These are phyloP conservation scores for Paulinella micropora DNA, from an alignment of 78 protist genomes.

Conservation along the genomic window DNA sequence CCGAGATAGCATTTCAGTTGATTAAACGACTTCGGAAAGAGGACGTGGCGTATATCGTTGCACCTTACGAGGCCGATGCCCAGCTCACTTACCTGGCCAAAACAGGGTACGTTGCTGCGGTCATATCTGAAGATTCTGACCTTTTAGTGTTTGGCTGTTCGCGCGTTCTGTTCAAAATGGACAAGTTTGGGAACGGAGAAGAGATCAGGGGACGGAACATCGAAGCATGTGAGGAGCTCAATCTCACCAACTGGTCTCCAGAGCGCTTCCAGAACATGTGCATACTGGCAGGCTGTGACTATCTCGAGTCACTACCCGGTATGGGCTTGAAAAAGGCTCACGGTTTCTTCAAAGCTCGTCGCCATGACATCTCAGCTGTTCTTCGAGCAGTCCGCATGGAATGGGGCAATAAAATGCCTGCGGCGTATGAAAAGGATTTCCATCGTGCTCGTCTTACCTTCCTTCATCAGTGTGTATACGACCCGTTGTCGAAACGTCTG, in stretches of 20 bases:
- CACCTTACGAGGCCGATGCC: constrained; percentile 99
- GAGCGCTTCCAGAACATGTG: constrained; percentile 36
- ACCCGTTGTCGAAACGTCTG: not conserved
- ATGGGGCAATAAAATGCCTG: not conserved
- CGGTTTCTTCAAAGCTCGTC: constrained; percentile 19
- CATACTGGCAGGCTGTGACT: constrained; percentile 89
- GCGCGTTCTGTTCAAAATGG: constrained; percentile 54
- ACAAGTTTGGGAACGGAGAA: constrained; percentile 48
- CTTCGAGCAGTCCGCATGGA: not conserved
- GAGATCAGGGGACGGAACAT: too few species aligned
- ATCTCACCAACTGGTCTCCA: not conserved
- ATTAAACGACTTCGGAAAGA: constrained; percentile 29
- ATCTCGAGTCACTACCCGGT: constrained; percentile 59
- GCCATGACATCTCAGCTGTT: constrained; percentile 32
- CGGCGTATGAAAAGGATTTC: not conserved
- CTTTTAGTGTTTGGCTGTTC: constrained; percentile 67
- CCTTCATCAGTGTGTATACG: constrained; percentile 3
- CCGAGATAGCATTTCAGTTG: constrained; percentile 49
- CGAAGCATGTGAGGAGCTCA: too few species aligned
- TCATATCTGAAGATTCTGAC: constrained; percentile 91
- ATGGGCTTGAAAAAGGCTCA: constrained; percentile 78
- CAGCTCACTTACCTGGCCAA: constrained; percentile 80
- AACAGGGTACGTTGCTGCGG: constrained; percentile 38
- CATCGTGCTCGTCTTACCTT: not conserved
- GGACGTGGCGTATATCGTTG: constrained; percentile 63